These are phyloP conservation scores for Linnemannia schmuckeri DNA, from an alignment of 192 early-diverging fungal genomes.

Conservation along the genomic window DNA sequence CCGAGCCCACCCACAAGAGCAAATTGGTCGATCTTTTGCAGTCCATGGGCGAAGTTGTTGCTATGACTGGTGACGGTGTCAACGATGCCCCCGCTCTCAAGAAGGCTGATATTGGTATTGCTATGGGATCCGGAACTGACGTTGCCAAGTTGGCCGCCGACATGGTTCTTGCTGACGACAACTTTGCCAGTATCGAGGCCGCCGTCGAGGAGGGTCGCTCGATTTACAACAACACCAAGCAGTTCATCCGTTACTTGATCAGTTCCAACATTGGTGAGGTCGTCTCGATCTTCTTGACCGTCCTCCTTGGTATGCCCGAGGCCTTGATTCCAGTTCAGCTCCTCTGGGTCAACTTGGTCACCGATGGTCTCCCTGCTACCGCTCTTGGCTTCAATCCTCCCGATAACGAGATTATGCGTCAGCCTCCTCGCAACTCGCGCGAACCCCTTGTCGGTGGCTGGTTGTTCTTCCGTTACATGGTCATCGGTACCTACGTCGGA, in stretches of 20 bases:
- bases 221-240: slow-evolving; percentile 99
- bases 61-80: slow-evolving; percentile 99
- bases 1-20: slow-evolving; percentile 96
- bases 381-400: slow-evolving; percentile 98
- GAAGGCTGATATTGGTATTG: slow-evolving; percentile 98
- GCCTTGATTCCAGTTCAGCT: slow-evolving; percentile 98
- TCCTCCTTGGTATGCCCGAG: slow-evolving; percentile 96
- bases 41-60: slow-evolving; percentile 84
- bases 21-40: slow-evolving; percentile 94
- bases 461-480: slow-evolving; percentile 95
- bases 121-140: slow-evolving; percentile 99
- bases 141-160: slow-evolving; percentile 98
- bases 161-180: slow-evolving; percentile 99
- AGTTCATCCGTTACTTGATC: slow-evolving; percentile 99
- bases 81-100: slow-evolving; percentile 99
- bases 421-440: slow-evolving; percentile 83
- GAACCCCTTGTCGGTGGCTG: slow-evolving; percentile 95
- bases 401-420: slow-evolving; percentile 96
- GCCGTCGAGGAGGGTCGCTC: slow-evolving; percentile 98
- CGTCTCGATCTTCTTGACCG: slow-evolving; percentile 96
- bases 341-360: slow-evolving; percentile 99
- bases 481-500: slow-evolving; percentile 95
- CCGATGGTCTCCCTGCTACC: slow-evolving; percentile 97
- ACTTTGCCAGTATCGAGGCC: slow-evolving; percentile 98
- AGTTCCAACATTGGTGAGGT: slow-evolving; percentile 99